These are phyloP conservation scores for Nicotiana knightiana DNA, from an alignment of 257 asterid species.

Conservation along the genomic window DNA sequence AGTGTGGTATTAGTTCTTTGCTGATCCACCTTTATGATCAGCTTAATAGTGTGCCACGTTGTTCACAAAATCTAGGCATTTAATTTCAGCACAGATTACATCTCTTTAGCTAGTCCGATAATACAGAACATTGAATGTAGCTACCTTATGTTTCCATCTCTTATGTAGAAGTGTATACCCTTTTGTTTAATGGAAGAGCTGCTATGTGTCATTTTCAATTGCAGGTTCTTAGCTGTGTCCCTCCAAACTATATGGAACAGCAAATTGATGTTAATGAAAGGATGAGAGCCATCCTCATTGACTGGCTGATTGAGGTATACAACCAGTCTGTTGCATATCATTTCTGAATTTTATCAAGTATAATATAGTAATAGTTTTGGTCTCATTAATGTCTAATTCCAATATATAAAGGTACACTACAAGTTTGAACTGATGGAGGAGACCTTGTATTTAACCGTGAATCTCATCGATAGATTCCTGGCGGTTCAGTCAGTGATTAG, in stretches of 20 bases:
- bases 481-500: constrained; percentile 54
- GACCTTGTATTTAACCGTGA: constrained; percentile 73
- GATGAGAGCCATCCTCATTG: constrained; percentile 86
- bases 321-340: background rate
- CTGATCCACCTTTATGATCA: background rate
- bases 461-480: constrained; percentile 79
- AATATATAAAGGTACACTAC: constrained; percentile 66
- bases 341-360: background rate
- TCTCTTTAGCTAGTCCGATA: background rate
- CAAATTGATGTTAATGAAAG: constrained; percentile 75
- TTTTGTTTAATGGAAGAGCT: background rate
- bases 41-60: background rate
- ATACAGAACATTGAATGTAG: no score
- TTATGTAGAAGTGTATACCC: background rate
- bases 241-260: constrained; percentile 54
- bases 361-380: background rate
- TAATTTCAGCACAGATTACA: background rate
- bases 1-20: no score
- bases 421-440: constrained; percentile 96
- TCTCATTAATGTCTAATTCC: background rate
- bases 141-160: no score
- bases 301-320: constrained; percentile 90
- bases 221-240: constrained; percentile 55
- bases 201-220: background rate
- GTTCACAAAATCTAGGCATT: background rate